Percentiles rank a stretch among this genome's conserved stretches.
These are phyloP conservation scores for Aspergillus neotritici DNA, from an alignment of 2,329 filamentous ascomycete species.

Conservation along the genomic window DNA sequence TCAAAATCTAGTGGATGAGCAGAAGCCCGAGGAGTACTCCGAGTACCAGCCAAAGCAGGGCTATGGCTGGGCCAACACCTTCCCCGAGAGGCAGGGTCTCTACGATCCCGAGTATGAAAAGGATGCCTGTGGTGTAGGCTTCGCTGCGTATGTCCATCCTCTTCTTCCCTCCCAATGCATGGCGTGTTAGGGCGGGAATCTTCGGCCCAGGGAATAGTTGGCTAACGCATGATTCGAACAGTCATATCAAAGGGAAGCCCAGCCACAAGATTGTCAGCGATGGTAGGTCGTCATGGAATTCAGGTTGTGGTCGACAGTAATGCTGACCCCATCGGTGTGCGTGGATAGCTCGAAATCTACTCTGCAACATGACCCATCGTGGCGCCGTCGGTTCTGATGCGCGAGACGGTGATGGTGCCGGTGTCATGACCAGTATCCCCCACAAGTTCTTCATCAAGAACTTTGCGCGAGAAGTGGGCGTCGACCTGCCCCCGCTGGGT, in stretches of 20 bases:
- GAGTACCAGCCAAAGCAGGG: conserved; percentile 53
- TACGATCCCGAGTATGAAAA: conserved; percentile 96
- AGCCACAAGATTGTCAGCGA: conserved; percentile 99
- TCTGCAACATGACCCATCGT: conserved; percentile 99
- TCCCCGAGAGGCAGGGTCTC: conserved; percentile 96
- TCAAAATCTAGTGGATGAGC: conserved; percentile 42
- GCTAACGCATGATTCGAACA: conserved; percentile 33
- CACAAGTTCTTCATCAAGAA: conserved; percentile 99
- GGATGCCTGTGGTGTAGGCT: conserved; percentile 99
- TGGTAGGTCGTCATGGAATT: conserved; percentile 56
- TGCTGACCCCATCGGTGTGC: no score
- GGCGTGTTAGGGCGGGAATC: background rate
- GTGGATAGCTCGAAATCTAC: conserved; percentile 70
- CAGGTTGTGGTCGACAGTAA: no score
- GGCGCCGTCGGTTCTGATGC: conserved; percentile 97
- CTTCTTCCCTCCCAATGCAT: background rate
- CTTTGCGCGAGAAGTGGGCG: conserved; percentile 83
- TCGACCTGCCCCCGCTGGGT: conserved; percentile 78
- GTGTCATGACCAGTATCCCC: conserved; percentile 98
- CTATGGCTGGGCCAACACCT: conserved; percentile 91
- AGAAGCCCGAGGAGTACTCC: conserved; percentile 42
- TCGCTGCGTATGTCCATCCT: conserved; percentile 67
- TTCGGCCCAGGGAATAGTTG: conserved; percentile 1
- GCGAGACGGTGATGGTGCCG: conserved; percentile 94
- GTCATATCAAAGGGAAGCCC: conserved; percentile 92